Evolutionary conservation across 805 yeast genomes (phyloP).

Genomic region (Wickerhamomyces chaumierensis): DNA sequence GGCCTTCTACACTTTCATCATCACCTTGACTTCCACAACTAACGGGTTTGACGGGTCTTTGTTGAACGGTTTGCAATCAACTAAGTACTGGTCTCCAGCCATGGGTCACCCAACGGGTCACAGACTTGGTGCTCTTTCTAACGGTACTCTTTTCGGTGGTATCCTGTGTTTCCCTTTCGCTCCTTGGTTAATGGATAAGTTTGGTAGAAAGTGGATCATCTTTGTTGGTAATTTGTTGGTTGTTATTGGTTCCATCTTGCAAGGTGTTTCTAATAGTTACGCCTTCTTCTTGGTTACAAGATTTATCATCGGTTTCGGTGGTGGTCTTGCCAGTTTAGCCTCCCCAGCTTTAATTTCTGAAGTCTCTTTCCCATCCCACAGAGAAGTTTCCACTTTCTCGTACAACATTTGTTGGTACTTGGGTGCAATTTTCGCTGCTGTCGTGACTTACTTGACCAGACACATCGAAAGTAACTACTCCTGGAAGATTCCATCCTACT

Average conservation of each 20-base stretch:
- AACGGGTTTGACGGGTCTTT: conserved; percentile 36
- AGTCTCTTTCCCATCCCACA: conserved; percentile 34
- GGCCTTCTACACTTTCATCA: conserved; percentile 25
- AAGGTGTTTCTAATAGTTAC: conserved; percentile 20
- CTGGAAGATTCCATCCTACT: conserved; percentile 44
- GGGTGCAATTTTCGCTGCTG: conserved; percentile 37
- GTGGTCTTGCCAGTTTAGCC: conserved; percentile 30
- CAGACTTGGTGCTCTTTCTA: conserved; percentile 27
- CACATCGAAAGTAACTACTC: conserved; percentile 20
- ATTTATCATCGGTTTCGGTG: conserved; percentile 37
- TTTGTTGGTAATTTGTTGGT: conserved; percentile 10
- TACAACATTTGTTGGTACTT: conserved; percentile 40
- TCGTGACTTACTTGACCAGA: conserved; percentile 18
- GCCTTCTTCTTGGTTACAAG: conserved; percentile 18
- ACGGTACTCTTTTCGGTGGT: conserved; percentile 31
- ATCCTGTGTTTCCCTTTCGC: conserved; percentile 22
- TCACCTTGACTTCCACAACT: conserved; percentile 20
- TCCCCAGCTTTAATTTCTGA: conserved; percentile 41
- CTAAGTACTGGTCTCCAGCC: conserved; percentile 25
- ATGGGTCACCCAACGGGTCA: conserved; percentile 30
- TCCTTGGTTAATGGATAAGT: conserved; percentile 23
- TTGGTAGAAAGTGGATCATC: conserved; percentile 26
- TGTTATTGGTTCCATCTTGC: conserved; percentile 16
- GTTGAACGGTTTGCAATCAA: conserved; percentile 38
- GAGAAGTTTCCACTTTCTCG: conserved; percentile 28